Evolutionary conservation across 768 basidiomycete genomes (phyloP).

Genomic region (Termitomyces sp.): DNA sequence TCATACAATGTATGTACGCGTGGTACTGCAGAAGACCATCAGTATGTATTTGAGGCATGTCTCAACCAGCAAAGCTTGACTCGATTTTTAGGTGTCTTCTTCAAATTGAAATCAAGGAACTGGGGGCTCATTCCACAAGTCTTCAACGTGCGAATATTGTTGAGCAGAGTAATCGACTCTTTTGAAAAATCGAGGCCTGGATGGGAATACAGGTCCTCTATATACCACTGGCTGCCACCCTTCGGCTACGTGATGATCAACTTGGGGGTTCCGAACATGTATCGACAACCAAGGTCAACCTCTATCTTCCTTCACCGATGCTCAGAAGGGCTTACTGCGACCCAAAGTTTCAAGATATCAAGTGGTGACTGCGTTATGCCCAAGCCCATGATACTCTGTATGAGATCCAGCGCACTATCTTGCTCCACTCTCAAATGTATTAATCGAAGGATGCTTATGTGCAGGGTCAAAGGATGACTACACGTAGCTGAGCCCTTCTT

Average conservation of each 20-base stretch:
- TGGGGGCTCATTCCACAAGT: conserved; percentile 14
- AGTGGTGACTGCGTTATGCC: conserved; percentile 23
- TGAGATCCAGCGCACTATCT: conserved; percentile 24
- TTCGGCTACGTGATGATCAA: conserved; percentile 1
- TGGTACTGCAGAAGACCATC: no score
- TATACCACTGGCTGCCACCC: conserved; percentile 16
- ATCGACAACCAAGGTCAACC: not conserved
- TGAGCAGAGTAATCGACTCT: conserved; percentile 18
- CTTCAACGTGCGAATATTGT: conserved; percentile 26
- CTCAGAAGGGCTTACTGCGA: not conserved
- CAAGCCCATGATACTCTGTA: conserved; percentile 26
- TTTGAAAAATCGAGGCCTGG: conserved; percentile 25
- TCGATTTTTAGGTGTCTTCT: not conserved
- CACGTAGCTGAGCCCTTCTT: conserved; percentile 18
- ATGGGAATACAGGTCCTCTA: conserved; percentile 23
- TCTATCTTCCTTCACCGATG: conserved; percentile 2
- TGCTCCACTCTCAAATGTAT: conserved; percentile 23
- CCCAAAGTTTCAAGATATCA: conserved; percentile 13
- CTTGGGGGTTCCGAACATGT: not conserved
- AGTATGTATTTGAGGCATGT: no score
- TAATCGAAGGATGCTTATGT: conserved; percentile 25
- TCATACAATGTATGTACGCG: no score
- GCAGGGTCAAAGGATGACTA: conserved; percentile 23
- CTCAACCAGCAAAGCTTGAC: no score
- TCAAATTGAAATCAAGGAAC: not conserved